Evolutionary conservation across 352 stramenopile species (phyloP).

Genomic region (Globisporangium parvum): DNA sequence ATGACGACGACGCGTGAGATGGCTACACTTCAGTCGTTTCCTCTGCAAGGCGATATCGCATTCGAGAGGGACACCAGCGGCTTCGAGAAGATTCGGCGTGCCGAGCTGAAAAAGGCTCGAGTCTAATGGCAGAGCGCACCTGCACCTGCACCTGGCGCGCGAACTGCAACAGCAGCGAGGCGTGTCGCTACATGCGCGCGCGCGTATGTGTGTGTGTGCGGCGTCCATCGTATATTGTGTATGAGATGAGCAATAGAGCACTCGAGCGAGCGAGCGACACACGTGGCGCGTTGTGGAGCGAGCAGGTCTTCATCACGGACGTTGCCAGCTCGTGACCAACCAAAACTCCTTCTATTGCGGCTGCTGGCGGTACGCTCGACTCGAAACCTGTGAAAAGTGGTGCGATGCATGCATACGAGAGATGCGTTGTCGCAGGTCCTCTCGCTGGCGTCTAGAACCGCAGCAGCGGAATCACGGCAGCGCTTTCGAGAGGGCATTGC

Average conservation of each 20-base stretch:
- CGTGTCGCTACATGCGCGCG: too few species aligned
- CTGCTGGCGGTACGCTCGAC: not conserved
- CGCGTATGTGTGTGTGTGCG: too few species aligned
- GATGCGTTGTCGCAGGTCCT: not conserved
- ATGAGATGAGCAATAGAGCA: too few species aligned
- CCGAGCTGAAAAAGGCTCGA: too few species aligned
- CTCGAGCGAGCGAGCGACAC: too few species aligned
- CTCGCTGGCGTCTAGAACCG: not conserved
- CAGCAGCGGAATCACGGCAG: too few species aligned
- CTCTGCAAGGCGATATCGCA: too few species aligned
- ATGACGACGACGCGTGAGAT: not conserved
- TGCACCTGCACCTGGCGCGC: not conserved
- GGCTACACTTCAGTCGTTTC: not conserved
- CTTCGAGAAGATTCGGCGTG: conserved; percentile 13
- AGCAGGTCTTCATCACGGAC: not conserved
- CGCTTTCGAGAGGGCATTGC: too few species aligned
- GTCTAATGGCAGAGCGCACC: not conserved
- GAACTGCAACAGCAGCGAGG: too few species aligned
- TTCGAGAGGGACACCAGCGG: conserved; percentile 1
- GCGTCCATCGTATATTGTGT: too few species aligned
- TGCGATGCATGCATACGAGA: not conserved
- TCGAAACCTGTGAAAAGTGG: too few species aligned
- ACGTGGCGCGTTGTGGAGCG: not conserved
- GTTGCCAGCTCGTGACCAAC: conserved; percentile 1
- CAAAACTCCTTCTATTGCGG: conserved; percentile 19